Evolutionary conservation across 164 flowering plant genomes (phyloP).

Genomic region (Litsea cubeba): DNA sequence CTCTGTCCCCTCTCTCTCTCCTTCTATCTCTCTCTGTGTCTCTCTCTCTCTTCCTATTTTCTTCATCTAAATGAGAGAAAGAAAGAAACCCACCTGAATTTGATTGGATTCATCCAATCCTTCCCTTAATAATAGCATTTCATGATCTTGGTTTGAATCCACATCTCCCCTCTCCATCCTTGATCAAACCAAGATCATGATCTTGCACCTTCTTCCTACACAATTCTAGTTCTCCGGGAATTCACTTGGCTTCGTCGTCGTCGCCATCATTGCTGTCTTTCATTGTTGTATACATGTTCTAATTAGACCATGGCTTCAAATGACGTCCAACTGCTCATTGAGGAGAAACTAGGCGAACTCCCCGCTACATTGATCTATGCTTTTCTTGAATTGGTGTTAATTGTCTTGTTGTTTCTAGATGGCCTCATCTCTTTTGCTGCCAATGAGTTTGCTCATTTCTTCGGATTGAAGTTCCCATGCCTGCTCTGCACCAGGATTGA

Average conservation of each 20-base stretch:
- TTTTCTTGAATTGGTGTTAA: constrained; percentile 71
- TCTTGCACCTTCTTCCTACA: constrained; percentile 1
- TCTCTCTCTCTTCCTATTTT: neutral
- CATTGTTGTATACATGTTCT: neutral
- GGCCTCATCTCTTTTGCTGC: constrained; percentile 60
- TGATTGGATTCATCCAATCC: neutral
- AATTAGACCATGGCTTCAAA: neutral
- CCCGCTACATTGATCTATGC: constrained; percentile 43
- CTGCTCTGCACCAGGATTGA: constrained; percentile 77
- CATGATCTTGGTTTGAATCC: constrained; percentile 4
- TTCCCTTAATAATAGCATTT: neutral
- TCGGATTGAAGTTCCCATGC: constrained; percentile 70
- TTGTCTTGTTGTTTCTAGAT: constrained; percentile 54
- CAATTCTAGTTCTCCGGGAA: neutral
- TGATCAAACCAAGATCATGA: constrained; percentile 5
- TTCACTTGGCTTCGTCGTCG: neutral
- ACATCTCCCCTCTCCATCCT: neutral
- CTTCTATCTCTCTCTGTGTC: neutral
- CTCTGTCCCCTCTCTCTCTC: neutral
- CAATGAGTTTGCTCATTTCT: constrained; percentile 54
- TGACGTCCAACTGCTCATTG: constrained; percentile 2
- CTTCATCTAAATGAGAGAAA: neutral
- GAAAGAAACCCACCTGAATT: neutral
- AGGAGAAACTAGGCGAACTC: constrained; percentile 44
- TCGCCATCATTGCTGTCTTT: no score